Evolutionary conservation across 192 early-diverging fungal species (phyloP), one percentile per base, ranked within the genome.

Genomic region (Hyaloraphidium curvatum): DNA sequence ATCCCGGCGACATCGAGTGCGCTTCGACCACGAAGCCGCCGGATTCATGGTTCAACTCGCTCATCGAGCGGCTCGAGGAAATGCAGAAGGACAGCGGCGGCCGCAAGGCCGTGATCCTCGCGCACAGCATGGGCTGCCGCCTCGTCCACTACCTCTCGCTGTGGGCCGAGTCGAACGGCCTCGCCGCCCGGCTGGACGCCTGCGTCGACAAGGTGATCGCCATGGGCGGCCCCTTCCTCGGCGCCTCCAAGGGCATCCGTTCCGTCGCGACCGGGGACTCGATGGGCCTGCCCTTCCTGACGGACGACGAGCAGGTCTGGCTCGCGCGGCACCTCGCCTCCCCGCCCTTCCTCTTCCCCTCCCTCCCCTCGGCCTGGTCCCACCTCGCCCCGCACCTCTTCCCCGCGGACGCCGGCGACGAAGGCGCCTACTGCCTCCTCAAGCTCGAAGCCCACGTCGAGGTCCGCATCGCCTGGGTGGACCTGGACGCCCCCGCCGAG

Each of bases 261-360:
- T 48, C 43, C 7, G 43, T 48, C 4, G 43, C 25, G 9, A 48
- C 43, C 9, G 43, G 43, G 14, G 43, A 48, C 43, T 22, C 17
- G 17, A 48, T 48, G 43, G 43, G 43, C 25, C 43, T 48, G 9
- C 43, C 43, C 7, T 48, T 48, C 19, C 19, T 48, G 23, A 48
- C 14, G 17, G 17, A 25, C 43, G 43, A 48, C 17, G 43, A 48
- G 19, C 25, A 25, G 14, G 25, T 48, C 25, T 48, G 43, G 43
- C 25, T 48, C 19, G 43, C 14, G 14, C 14, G 43, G 25, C 43
- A 48, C 25, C 43, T 48, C 7, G 43, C 17, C 14, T 48, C 43
- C 7, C 43, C 43, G 14, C 43, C 43, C 17, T 48, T 48, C 23
- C 43, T 48, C 43, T 48, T 48, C 19, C 43, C 43, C 5, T 22